Conservation (phyloP, 2,329 filamentous ascomycete species). For the Claviceps cyperi region DNA sequence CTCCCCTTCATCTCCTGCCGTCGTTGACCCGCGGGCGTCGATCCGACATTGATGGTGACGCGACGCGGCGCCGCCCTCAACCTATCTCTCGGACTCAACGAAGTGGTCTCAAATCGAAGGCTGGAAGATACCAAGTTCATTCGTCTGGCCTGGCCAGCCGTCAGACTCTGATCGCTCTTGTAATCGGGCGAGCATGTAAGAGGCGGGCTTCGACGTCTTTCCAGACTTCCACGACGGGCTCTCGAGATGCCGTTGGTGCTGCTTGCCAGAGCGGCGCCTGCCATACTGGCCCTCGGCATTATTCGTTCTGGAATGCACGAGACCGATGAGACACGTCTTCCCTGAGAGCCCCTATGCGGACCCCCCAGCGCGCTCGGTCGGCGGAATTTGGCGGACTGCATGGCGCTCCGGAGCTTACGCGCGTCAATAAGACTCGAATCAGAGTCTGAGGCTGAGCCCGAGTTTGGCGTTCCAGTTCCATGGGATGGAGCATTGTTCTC, state of each 20-base stretch:
- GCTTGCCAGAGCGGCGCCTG: conserved; percentile 31
- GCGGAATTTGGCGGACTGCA: conserved; percentile 35
- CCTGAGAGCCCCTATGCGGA: conserved; percentile 18
- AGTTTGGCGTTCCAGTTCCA: conserved; percentile 13
- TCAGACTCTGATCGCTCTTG: conserved; percentile 27
- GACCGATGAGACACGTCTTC: conserved; percentile 31
- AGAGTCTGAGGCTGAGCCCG: conserved; percentile 30
- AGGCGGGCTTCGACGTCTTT: conserved; percentile 38
- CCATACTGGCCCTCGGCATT: conserved; percentile 21
- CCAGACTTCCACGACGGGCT: conserved; percentile 33
- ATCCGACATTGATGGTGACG: conserved; percentile 23
- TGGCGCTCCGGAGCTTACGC: conserved; percentile 38
- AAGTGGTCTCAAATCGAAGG: conserved; percentile 16
- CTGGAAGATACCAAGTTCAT: conserved; percentile 35
- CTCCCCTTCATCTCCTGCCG: conserved; percentile 18
- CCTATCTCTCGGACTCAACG: conserved; percentile 13
- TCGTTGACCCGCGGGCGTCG: conserved; percentile 12
- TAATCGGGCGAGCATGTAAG: conserved; percentile 36
- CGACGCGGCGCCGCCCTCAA: conserved; percentile 17
- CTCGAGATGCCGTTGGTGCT: conserved; percentile 42
- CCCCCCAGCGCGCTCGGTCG: conserved; percentile 24
- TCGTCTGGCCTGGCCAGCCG: conserved; percentile 39
- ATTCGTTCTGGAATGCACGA: conserved; percentile 16
- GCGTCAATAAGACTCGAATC: conserved; percentile 37
- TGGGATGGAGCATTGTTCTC: conserved; percentile 38